Evolutionary conservation across 331 rosid species (phyloP).

Genomic region (Dryas integrifolia): DNA sequence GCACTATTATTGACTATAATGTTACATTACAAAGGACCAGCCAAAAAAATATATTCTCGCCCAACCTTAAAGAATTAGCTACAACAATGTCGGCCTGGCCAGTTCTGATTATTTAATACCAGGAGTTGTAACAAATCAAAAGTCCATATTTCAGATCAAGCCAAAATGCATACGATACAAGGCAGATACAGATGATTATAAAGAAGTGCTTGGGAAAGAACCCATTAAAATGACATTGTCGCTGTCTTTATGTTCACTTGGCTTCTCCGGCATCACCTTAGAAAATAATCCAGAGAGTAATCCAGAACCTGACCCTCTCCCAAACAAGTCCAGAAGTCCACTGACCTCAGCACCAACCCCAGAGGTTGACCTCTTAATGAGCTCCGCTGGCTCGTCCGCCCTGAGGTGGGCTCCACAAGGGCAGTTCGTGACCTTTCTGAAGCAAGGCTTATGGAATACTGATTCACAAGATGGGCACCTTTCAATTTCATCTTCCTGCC

Average conservation of each 20-base stretch:
- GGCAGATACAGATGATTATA: slow-evolving; percentile 30
- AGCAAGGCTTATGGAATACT: slow-evolving; percentile 75
- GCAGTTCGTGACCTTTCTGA: slow-evolving; percentile 58
- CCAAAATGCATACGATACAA: slow-evolving; percentile 10
- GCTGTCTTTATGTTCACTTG: slow-evolving; percentile 40
- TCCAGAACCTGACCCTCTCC: slow-evolving; percentile 52
- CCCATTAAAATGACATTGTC: slow-evolving; percentile 83
- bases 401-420: slow-evolving; percentile 58
- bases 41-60: background rate
- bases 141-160: slow-evolving; percentile 26
- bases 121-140: slow-evolving; percentile 17
- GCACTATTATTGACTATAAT: background rate
- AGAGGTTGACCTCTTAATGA: slow-evolving; percentile 32
- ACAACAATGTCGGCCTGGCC: slow-evolving; percentile 15
- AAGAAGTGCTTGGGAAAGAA: slow-evolving; percentile 61
- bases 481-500: slow-evolving; percentile 74
- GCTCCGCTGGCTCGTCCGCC: slow-evolving; percentile 39
- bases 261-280: slow-evolving; percentile 42
- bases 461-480: slow-evolving; percentile 65
- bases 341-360: slow-evolving; percentile 35
- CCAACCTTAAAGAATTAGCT: background rate
- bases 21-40: slow-evolving; percentile 29
- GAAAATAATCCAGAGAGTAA: slow-evolving; percentile 68
- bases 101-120: slow-evolving; percentile 31
- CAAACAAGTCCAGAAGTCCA: slow-evolving; percentile 50